Conservation (phyloP, 306 rosid species). For the Glycine soja region DNA sequence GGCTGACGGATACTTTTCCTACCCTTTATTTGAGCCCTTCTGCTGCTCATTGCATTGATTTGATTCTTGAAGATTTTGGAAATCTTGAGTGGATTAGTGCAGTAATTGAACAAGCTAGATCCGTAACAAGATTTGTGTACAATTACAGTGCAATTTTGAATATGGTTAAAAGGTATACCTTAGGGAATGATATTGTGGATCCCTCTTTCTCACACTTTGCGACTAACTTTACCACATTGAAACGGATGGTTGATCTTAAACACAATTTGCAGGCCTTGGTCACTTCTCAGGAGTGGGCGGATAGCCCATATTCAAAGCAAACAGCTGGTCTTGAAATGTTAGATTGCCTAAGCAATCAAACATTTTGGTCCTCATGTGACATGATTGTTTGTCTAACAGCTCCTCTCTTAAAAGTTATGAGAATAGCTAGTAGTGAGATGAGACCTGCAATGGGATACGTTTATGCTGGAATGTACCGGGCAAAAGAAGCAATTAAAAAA, state of each 20-base stretch:
- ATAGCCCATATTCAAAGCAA: slow-evolving; percentile 76
- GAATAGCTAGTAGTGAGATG: slow-evolving; percentile 72
- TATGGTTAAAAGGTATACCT: slow-evolving; percentile 80
- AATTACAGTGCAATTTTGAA: slow-evolving; percentile 71
- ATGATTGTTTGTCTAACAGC: slow-evolving; percentile 68
- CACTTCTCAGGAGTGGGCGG: slow-evolving; percentile 93
- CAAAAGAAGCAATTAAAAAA: slow-evolving; percentile 84
- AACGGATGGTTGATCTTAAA: slow-evolving; percentile 81
- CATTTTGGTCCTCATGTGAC: slow-evolving; percentile 89
- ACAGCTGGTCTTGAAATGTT: slow-evolving; percentile 83
- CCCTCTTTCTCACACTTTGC: slow-evolving; percentile 66
- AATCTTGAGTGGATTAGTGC: slow-evolving; percentile 73
- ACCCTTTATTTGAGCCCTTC: slow-evolving; percentile 86
- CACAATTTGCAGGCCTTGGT: slow-evolving; percentile 84
- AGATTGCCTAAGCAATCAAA: slow-evolving; percentile 70
- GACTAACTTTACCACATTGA: slow-evolving; percentile 74
- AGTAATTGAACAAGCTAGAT: slow-evolving; percentile 78
- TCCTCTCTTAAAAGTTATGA: slow-evolving; percentile 77
- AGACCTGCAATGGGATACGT: slow-evolving; percentile 88
- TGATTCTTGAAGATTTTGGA: slow-evolving; percentile 80
- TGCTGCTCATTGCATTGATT: slow-evolving; percentile 67
- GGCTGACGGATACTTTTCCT: slow-evolving; percentile 73
- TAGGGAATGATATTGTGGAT: slow-evolving; percentile 80
- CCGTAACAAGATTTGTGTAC: slow-evolving; percentile 82
- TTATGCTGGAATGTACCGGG: slow-evolving; percentile 83